These are phyloP conservation scores for Brassica cretica DNA, from an alignment of 345 rosid genomes.

Conservation along the genomic window DNA sequence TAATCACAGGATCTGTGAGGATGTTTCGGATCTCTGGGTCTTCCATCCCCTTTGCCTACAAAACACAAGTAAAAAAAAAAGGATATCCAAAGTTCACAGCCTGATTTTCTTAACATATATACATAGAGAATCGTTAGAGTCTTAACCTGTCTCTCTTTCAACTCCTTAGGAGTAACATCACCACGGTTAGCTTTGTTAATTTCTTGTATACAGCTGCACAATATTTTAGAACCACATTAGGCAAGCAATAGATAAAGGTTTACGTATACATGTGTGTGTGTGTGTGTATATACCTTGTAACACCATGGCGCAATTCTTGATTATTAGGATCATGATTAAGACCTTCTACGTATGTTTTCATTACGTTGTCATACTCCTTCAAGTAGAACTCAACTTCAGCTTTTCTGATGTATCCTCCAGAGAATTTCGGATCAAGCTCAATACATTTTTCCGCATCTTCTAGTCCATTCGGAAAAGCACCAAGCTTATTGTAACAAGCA, in stretches of 20 bases:
- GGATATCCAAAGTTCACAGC: background rate
- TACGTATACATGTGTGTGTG: background rate
- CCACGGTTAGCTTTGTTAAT: constrained; percentile 87
- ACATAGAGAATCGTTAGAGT: background rate
- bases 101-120: background rate
- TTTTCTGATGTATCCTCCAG: constrained; percentile 68
- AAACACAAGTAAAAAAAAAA: background rate
- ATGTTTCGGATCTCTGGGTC: constrained; percentile 94
- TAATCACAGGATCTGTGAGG: constrained; percentile 91
- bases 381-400: constrained; percentile 56
- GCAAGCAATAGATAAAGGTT: background rate
- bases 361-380: constrained; percentile 87
- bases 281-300: constrained; percentile 53
- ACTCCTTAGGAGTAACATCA: constrained; percentile 77
- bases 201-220: constrained; percentile 70
- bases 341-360: constrained; percentile 70
- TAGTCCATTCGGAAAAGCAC: constrained; percentile 87
- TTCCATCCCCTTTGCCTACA: constrained; percentile 91
- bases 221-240: background rate
- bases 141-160: constrained; percentile 93
- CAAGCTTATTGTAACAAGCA: constrained; percentile 88
- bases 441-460: constrained; percentile 96
- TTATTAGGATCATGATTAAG: background rate
- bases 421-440: constrained; percentile 84
- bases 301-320: constrained; percentile 56